Evolutionary conservation across 2,329 filamentous ascomycete genomes (phyloP), one percentile per base, ranked within the genome.

Genomic region (Nigrospora osmanthi): DNA sequence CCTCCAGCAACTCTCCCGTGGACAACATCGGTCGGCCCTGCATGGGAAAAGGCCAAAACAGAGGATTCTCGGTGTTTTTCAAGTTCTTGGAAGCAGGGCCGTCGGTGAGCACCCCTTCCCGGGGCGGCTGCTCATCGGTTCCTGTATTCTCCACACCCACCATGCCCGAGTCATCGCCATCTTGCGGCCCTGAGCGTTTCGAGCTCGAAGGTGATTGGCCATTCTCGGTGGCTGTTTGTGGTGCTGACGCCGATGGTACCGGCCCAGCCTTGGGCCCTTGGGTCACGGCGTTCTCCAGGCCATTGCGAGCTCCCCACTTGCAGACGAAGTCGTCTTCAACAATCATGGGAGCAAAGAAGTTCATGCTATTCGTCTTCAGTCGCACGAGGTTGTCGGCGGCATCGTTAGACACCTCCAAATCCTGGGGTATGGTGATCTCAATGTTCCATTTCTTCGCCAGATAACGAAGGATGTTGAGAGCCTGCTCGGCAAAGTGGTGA

Each of bases 11-110:
- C 30, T 65, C 54, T 1, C 74, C 73, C 0, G 58, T 64, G 0
- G 73, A 69, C 28, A 80, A 50, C 46, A 79, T 73, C 3, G 76
- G 76, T 17, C 75, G 66, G 0, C 76, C 76, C 51, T 80, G 76
- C 72, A 79, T 73, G 0, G 77, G 76, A 48, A 80, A 80, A 1
- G 76, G 75, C 77, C 77, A 81, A 52, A 80, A 80, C 2, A 80
- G 60, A 15, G 76, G 76, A 44, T 78, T 78, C 47, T 76, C 70
- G 49, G 70, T 58, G 16, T 54, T 60, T 17, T 68, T 67, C 0
- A 65, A 65, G 9, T 46, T 34, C 5, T 52, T 52, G 5, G 45
- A 5, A 12, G 3, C 13, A 9, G 2, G 9, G 45, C 38, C 10
- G 19, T 36, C 14, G 9, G 23, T 28, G 23, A 28, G 23, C 4